These are phyloP conservation scores for Eucalyptus tenuipes DNA, from an alignment of 345 rosid genomes.

Conservation along the genomic window DNA sequence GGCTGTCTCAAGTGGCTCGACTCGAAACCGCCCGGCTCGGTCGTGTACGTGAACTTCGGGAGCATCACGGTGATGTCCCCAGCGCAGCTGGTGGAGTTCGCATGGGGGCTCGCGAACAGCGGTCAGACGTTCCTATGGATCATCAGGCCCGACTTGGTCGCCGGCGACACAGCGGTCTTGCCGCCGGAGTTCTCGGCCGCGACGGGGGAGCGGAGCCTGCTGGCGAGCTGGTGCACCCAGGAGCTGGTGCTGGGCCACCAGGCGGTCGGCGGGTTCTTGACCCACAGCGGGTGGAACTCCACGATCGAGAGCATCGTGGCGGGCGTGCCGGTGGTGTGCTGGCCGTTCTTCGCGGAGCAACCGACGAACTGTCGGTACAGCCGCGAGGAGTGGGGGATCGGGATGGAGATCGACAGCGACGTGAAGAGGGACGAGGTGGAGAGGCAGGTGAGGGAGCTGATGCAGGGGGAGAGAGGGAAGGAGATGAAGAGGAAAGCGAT, in stretches of 20 bases:
- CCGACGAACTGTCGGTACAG: too few species aligned
- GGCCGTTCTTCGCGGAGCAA: too few species aligned
- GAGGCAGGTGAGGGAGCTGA: too few species aligned
- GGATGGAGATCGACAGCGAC: too few species aligned
- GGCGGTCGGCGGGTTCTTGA: neutral
- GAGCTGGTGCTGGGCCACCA: neutral
- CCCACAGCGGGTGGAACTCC: too few species aligned
- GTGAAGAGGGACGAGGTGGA: too few species aligned
- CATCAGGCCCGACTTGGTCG: neutral
- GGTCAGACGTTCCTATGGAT: neutral
- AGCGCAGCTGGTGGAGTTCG: constrained; percentile 10
- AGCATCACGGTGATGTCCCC: constrained; percentile 5
- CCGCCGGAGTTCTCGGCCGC: neutral
- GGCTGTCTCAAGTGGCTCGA: constrained; percentile 12
- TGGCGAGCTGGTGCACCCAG: neutral
- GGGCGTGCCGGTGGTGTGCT: too few species aligned
- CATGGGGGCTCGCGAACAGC: constrained; percentile 1
- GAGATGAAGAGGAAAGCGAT: too few species aligned
- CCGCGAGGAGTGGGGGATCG: too few species aligned
- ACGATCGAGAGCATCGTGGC: too few species aligned
- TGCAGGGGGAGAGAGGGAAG: too few species aligned
- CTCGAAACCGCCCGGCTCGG: neutral
- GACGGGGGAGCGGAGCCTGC: neutral
- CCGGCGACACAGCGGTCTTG: neutral
- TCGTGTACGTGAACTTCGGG: neutral